A percentile compares a stretch with the other conserved stretches of the same genome.
These are phyloP conservation scores for Fibroporia radiculosa DNA, from an alignment of 768 basidiomycete species.

Conservation along the genomic window DNA sequence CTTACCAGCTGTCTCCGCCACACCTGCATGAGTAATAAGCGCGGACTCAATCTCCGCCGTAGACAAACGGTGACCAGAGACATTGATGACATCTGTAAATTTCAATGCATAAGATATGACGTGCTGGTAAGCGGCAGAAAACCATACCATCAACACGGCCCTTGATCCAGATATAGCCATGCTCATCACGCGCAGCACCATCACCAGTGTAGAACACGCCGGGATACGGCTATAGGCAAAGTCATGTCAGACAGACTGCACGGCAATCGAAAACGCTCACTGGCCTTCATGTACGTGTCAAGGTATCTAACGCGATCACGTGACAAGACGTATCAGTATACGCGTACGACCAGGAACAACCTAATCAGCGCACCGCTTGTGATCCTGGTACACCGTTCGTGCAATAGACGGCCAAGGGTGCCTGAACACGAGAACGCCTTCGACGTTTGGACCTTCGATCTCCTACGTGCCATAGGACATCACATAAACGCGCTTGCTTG, in stretches of 20 bases:
- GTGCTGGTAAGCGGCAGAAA: conserved; percentile 3
- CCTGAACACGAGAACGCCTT: conserved; percentile 84
- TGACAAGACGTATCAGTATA: background rate
- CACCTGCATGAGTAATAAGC: conserved; percentile 88
- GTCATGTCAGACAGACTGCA: conserved; percentile 18
- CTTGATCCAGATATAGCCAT: conserved; percentile 99
- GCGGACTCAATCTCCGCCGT: conserved; percentile 99
- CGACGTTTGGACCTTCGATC: conserved; percentile 73
- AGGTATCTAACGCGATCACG: conserved; percentile 42
- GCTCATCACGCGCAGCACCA: conserved; percentile 86
- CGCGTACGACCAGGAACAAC: background rate
- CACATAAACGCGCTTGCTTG: background rate
- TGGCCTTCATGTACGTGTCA: conserved; percentile 64
- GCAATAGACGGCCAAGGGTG: conserved; percentile 95
- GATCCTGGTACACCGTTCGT: conserved; percentile 86
- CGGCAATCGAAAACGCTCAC: background rate
- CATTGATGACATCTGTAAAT: conserved; percentile 85
- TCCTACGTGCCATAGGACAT: conserved; percentile 38
- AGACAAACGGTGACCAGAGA: conserved; percentile 92
- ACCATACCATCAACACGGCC: conserved; percentile 84
- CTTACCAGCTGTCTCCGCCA: conserved; percentile 85
- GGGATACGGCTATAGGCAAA: conserved; percentile 57
- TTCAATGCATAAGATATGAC: background rate
- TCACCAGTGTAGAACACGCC: conserved; percentile 97
- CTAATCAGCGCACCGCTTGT: conserved; percentile 30